Base-by-base conservation (phyloP, 2,329 filamentous ascomycete genomes). In the Clarireedia monteithiana region DNA sequence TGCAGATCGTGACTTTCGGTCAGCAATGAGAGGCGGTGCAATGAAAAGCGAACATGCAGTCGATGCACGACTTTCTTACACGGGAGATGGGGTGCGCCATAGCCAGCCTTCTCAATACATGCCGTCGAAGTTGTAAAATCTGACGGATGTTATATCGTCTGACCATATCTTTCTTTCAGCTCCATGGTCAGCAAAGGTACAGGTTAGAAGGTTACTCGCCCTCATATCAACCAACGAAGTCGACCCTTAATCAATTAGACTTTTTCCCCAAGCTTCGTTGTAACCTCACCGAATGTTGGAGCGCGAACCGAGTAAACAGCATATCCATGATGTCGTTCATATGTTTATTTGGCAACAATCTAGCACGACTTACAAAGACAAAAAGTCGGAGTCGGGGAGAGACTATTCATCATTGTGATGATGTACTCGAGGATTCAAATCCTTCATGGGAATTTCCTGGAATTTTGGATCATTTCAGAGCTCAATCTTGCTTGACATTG, bases 351-450 rank as follows among this genome's bases (percentile, higher is more conserved):
- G 20, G 34, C 30, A 47, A 47, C 15, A 20, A 23, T 24, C 42
- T 26, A 42, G 40, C 20, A 30, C 34, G 30, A 15, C 45, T 47
- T 4, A 47, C 27, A 9, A 53, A 56, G 47, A 14, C n/a, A 6
- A 53, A 51, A 47, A 61, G 55, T 53, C 39, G 46, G 42, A 50
- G 50, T 38, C 58, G 52, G 30, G 60, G 61, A 52, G 15, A 48
- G 46, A 23, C 46, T 23, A 53, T 38, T n/a, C 49, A 39, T 24
- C 17, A 34, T 34, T 14, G 30, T 12, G 30, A 53, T 45, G 57
- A 57, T 52, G 26, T 45, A 27, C 30, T 17, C 30, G 42, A 39
- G 42, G 39, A 52, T 52, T 48, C 38, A 24, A 23, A 46, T 39
- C 40, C 30, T 34, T 17, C 27, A 30, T 20, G 14, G n/a, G 34